Evolutionary conservation across 495 filamentous ascomycete genomes (phyloP).

Genomic region (Penicillium ochrochloron): DNA sequence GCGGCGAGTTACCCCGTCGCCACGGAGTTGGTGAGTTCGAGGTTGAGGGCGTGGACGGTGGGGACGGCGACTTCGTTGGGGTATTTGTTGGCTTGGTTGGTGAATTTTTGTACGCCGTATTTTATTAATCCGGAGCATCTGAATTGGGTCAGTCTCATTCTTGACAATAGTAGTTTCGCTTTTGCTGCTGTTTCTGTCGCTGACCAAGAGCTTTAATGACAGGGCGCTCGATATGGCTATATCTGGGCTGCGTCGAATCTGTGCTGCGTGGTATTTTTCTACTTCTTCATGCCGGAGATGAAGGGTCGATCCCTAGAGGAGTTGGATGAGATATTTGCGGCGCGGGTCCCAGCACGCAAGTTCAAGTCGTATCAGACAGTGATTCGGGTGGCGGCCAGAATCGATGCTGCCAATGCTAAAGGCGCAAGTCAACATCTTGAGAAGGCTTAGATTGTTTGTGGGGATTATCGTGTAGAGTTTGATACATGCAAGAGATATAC

Average conservation of each 20-base stretch:
- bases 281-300: constrained; percentile 58
- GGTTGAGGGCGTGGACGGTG: constrained; percentile 56
- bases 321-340: constrained; percentile 55
- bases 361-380: constrained; percentile 36
- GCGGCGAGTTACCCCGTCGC: constrained; percentile 46
- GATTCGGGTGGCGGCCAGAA: constrained; percentile 21
- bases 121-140: constrained; percentile 62
- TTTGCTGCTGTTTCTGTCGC: neutral
- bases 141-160: constrained; percentile 49
- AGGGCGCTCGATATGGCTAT: constrained; percentile 54
- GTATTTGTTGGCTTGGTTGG: constrained; percentile 55
- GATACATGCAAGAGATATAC: neutral
- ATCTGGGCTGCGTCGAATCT: constrained; percentile 50
- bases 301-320: constrained; percentile 56
- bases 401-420: constrained; percentile 23
- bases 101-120: constrained; percentile 57
- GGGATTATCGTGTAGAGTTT: neutral
- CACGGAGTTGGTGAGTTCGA: constrained; percentile 50
- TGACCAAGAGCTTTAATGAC: constrained; percentile 19
- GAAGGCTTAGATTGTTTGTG: neutral
- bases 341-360: constrained; percentile 35
- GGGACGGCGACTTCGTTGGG: constrained; percentile 53
- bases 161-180: neutral
- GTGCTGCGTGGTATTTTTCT: constrained; percentile 49
- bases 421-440: neutral